Base-by-base conservation (phyloP, 73 alveolate genomes). In the Stentor roeselii region DNA sequence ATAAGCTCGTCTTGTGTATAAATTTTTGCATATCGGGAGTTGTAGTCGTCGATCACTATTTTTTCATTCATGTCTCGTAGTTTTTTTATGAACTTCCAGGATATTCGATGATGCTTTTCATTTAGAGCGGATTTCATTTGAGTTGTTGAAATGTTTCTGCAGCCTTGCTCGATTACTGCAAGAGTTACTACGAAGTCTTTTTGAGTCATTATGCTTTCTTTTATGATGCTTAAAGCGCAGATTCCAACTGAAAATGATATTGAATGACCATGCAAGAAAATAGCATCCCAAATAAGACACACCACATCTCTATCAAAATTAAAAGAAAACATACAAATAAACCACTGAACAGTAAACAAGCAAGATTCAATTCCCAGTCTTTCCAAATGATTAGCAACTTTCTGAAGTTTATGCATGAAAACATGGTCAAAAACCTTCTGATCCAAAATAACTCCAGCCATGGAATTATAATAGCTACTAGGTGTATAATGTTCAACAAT, bases 321-420 rank as follows among this genome's bases (percentile, higher is more conserved):
- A 59, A 90, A 91, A 31, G 92, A 42, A 74, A 89, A 95, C 11
- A 93, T 67, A 75, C 95, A 91, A n/a, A 93, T 92, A 85, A 95
- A 86, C 99, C 99, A 95, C 60, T 91, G 86, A 78, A 93, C 92
- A 36, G 93, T 87, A 86, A 88, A 88, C 76, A 90, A 76, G 83
- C 88, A 75, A 34, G 92, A 83, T 74, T 93, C 94, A 40, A 86
- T 86, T 32, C 87, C 85, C 58, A 82, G 76, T 30, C 86, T 87
- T 6, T 74, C 30, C 59, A 94, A 80, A 76, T 85, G 80, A 35
- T 88, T 60, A 83, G 84, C 78, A 35, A 92, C 60, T 75, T 80
- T 32, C 11, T 93, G 91, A 30, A 89, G 76, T 86, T 75, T 87
- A 60, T 83, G 75, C 76, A 90, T 87, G 75, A 95, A 75, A 83